phyloP scores from a whole-genome alignment of 2,329 filamentous ascomycete species.

The Blastomyces parvus region DNA sequence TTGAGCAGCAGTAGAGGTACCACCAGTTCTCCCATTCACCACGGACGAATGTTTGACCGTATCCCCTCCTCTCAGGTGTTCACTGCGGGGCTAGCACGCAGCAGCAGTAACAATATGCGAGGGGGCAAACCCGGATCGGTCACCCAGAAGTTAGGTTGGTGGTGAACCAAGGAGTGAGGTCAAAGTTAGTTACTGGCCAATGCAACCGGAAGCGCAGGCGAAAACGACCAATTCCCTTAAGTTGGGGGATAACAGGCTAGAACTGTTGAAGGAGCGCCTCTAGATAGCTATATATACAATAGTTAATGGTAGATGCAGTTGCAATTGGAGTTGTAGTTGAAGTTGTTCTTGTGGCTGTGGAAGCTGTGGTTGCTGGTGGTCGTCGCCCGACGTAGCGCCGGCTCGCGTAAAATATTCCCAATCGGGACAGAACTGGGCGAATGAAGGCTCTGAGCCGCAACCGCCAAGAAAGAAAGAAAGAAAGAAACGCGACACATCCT shows the following conservation, averaged over 20 bases:
- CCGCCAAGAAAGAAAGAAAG: slow-evolving; percentile 6
- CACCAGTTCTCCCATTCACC: not conserved
- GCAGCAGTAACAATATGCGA: not conserved
- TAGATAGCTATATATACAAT: not conserved
- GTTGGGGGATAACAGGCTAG: not conserved
- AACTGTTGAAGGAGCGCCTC: not conserved
- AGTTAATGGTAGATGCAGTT: not conserved
- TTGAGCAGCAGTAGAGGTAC: not conserved
- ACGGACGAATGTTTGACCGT: not conserved
- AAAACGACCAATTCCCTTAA: not conserved
- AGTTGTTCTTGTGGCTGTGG: not conserved
- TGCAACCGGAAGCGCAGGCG: not conserved
- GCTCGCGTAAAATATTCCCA: slow-evolving; percentile 8
- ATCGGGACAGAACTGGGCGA: slow-evolving; percentile 1
- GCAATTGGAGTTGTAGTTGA: not conserved
- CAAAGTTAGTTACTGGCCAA: not conserved
- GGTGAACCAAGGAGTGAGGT: not conserved
- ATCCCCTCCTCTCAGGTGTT: not conserved
- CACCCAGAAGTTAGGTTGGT: not conserved
- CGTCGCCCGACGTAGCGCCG: slow-evolving; percentile 3
- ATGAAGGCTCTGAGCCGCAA: slow-evolving; percentile 3
- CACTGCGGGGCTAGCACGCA: not conserved
- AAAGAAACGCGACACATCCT: slow-evolving; percentile 13
- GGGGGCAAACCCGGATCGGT: not conserved
- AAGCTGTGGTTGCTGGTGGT: not conserved